Conservation (phyloP, 371 early-diverging fungal species). For the Capillidium rhysosporum region DNA sequence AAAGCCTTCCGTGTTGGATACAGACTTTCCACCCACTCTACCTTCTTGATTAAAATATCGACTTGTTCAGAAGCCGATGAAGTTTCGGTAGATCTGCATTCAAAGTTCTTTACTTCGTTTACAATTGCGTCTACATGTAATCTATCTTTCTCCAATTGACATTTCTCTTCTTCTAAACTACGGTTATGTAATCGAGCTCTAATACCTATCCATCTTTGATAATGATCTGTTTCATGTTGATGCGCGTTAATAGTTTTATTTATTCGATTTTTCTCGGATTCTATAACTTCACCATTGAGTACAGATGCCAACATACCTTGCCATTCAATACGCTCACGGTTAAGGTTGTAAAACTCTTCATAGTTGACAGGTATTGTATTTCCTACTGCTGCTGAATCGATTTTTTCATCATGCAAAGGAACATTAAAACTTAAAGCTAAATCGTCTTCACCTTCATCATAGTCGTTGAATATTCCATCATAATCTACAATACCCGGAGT, state of each 20-base stretch:
- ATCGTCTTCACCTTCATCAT: slow-evolving; percentile 1
- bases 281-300: slow-evolving; percentile 66
- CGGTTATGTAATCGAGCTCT: slow-evolving; percentile 42
- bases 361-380: background rate
- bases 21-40: slow-evolving; percentile 53
- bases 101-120: slow-evolving; percentile 39
- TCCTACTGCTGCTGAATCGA: background rate
- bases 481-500: too few relatives aligned
- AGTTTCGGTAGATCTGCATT: slow-evolving; percentile 20
- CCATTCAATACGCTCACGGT: slow-evolving; percentile 57
- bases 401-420: slow-evolving; percentile 1
- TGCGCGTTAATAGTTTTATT: slow-evolving; percentile 26
- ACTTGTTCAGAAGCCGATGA: slow-evolving; percentile 31
- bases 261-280: slow-evolving; percentile 55
- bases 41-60: slow-evolving; percentile 37
- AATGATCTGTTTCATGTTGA: slow-evolving; percentile 25
- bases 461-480: background rate
- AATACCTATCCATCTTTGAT: slow-evolving; percentile 57
- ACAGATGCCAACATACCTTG: slow-evolving; percentile 71
- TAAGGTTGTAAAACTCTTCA: slow-evolving; percentile 17
- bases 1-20: slow-evolving; percentile 51
- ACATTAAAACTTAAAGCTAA: slow-evolving; percentile 1
- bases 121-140: slow-evolving; percentile 36
- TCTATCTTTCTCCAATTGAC: slow-evolving; percentile 40
- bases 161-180: slow-evolving; percentile 37